phyloP scores from a whole-genome alignment of 2,329 filamentous ascomycete species.

The Trichoderma semiorbis region DNA sequence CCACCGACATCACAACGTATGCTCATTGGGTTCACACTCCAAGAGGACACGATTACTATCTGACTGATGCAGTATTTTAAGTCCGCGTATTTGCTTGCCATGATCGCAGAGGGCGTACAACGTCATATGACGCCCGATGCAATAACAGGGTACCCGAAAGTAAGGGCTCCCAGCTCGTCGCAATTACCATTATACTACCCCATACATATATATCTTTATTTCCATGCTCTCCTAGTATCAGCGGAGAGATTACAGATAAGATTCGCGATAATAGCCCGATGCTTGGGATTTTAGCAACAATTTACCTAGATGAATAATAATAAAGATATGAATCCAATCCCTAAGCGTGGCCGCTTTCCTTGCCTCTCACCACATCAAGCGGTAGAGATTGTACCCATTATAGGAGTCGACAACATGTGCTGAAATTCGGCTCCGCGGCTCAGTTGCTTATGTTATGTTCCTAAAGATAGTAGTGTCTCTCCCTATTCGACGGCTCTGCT shows the following conservation, averaged over 20 bases:
- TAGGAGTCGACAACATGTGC: neutral
- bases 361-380: neutral
- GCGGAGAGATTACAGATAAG: neutral
- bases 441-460: neutral
- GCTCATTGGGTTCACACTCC: neutral
- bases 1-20: conserved; percentile 12
- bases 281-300: neutral
- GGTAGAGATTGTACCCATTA: neutral
- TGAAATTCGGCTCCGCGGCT: neutral
- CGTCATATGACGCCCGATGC: neutral
- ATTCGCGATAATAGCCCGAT: neutral
- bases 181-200: neutral
- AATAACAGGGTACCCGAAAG: neutral
- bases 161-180: neutral
- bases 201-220: neutral
- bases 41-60: neutral
- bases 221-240: neutral
- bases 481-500: neutral
- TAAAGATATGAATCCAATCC: neutral
- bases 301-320: neutral
- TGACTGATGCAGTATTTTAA: neutral
- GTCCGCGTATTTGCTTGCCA: neutral
- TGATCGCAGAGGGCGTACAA: neutral
- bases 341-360: neutral
- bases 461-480: neutral